These are phyloP conservation scores for Rugonectria rugulosa DNA, from an alignment of 2,329 filamentous ascomycete genomes.

Conservation along the genomic window DNA sequence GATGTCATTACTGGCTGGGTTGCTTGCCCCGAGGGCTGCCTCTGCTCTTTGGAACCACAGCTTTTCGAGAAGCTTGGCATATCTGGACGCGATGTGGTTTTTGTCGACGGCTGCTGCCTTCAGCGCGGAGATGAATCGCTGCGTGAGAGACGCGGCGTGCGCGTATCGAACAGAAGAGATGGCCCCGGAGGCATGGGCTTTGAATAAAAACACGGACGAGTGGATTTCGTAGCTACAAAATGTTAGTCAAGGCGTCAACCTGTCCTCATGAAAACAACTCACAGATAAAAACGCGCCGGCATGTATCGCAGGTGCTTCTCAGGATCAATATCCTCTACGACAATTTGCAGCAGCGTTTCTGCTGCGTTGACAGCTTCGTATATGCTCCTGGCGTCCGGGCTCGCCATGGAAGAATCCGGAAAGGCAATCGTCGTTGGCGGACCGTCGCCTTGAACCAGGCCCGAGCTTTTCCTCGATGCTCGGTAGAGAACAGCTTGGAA, in stretches of 20 bases:
- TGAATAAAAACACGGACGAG: conserved; percentile 22
- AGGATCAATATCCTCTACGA: conserved; percentile 18
- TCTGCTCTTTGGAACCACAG: conserved; percentile 13
- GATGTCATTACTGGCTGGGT: not conserved
- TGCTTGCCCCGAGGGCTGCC: not conserved
- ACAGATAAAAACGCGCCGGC: conserved; percentile 22
- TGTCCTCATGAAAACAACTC: not conserved
- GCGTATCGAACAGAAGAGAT: conserved; percentile 9
- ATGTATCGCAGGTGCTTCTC: conserved; percentile 22
- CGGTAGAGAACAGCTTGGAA: conserved; percentile 23
- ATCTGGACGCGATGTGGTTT: conserved; percentile 18
- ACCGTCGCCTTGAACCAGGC: conserved; percentile 1
- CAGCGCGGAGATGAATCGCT: conserved; percentile 14
- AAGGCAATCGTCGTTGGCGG: conserved; percentile 5
- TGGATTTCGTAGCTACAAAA: conserved; percentile 18
- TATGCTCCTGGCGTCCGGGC: conserved; percentile 12
- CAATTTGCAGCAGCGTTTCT: conserved; percentile 16
- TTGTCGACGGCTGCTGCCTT: conserved; percentile 16
- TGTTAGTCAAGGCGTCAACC: not conserved
- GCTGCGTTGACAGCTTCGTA: conserved; percentile 22
- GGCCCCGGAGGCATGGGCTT: conserved; percentile 18
- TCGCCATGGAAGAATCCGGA: conserved; percentile 24
- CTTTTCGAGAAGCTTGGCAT: conserved; percentile 20
- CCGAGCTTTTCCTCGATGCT: not conserved
- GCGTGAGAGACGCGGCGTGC: conserved; percentile 11